phyloP scores from a whole-genome alignment of 208 protist genomes.

The Acanthamoeba triangularis region DNA sequence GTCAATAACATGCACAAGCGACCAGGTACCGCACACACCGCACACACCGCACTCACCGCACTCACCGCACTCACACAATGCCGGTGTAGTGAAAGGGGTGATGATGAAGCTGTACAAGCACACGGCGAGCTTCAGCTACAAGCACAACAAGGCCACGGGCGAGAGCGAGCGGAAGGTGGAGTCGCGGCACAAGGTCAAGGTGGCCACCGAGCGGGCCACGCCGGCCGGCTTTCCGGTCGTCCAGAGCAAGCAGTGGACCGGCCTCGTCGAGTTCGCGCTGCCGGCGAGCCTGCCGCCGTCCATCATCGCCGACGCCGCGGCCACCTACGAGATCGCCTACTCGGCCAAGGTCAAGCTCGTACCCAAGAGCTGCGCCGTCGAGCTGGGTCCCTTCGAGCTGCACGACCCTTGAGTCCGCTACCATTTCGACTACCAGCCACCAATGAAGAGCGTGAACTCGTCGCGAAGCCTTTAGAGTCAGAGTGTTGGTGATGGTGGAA shows the following conservation, averaged over 20 bases:
- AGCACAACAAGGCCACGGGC: conserved; percentile 23
- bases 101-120: conserved; percentile 41
- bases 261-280: neutral
- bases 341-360: conserved; percentile 11
- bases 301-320: neutral
- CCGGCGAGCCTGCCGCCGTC: neutral
- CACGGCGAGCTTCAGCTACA: conserved; percentile 38
- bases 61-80: no score
- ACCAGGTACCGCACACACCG: neutral
- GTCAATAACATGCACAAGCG: conserved; percentile 55
- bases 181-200: neutral
- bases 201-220: neutral
- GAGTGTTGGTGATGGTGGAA: no score
- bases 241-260: conserved; percentile 13
- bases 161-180: conserved; percentile 18
- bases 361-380: neutral
- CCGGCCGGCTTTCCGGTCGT: neutral
- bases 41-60: neutral
- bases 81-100: neutral
- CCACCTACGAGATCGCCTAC: conserved; percentile 53
- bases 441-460: no score
- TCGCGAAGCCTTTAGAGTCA: no score
- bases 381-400: neutral
- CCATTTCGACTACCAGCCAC: no score
- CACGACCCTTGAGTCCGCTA: neutral